Conservation (phyloP, 163 green algal genomes). For the Chlamydomonas reinhardtii region DNA sequence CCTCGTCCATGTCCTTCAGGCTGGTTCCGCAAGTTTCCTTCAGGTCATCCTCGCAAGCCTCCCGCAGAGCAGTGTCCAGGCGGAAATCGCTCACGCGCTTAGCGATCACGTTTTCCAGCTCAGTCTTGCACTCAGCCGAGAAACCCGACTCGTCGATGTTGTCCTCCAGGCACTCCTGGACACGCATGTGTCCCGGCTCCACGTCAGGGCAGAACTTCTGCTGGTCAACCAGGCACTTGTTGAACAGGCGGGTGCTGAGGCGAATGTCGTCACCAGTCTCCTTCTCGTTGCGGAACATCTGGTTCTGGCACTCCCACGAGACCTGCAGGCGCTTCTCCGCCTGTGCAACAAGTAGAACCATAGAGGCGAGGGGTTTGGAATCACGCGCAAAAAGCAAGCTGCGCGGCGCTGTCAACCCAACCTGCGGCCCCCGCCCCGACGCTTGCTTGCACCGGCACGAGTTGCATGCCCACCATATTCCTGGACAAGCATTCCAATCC, state of each 20-base stretch:
- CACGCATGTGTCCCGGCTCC: constrained; percentile 69
- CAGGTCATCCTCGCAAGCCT: constrained; percentile 69
- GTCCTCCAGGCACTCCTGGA: constrained; percentile 77
- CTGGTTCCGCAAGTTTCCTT: constrained; percentile 62
- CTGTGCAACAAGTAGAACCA: constrained; percentile 27
- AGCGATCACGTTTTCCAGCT: constrained; percentile 79
- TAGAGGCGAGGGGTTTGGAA: neutral
- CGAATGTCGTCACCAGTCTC: constrained; percentile 77
- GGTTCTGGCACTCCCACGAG: constrained; percentile 72
- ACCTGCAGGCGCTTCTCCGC: constrained; percentile 55
- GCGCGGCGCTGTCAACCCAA: too few relatives aligned
- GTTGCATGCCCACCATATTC: too few relatives aligned
- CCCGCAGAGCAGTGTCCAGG: constrained; percentile 69
- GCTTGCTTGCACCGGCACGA: too few relatives aligned
- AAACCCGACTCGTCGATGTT: constrained; percentile 72
- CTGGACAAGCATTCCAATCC: too few relatives aligned
- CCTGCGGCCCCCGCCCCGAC: too few relatives aligned
- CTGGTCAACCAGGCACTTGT: constrained; percentile 64
- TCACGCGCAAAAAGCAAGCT: too few relatives aligned
- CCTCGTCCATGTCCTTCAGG: constrained; percentile 70
- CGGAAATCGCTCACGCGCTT: constrained; percentile 77
- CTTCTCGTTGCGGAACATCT: constrained; percentile 72
- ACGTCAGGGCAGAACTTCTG: constrained; percentile 71
- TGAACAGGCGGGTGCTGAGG: constrained; percentile 70
- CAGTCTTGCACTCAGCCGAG: constrained; percentile 70